Evolutionary conservation across 2,329 filamentous ascomycete species (phyloP).

Genomic region (Madurella mycetomatis): DNA sequence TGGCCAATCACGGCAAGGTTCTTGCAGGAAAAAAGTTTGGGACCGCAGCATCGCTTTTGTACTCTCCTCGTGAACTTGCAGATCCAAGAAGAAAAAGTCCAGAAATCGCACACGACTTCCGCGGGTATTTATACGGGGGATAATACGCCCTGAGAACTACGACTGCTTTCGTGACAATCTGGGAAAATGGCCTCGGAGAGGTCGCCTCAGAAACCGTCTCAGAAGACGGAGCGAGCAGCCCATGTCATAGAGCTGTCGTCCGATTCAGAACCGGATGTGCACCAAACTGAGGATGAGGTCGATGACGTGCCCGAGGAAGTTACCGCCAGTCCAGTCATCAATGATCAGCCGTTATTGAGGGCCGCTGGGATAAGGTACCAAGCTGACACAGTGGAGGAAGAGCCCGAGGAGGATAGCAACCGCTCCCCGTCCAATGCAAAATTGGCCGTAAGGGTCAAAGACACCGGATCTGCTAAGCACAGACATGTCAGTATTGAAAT

Average conservation of each 20-base stretch:
- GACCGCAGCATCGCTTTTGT: not conserved
- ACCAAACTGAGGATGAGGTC: constrained; percentile 4
- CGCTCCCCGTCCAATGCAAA: constrained; percentile 14
- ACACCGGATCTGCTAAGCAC: constrained; percentile 19
- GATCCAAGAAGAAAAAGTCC: no score
- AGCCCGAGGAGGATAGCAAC: constrained; percentile 4
- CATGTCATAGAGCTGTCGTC: constrained; percentile 23
- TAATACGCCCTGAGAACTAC: not conserved
- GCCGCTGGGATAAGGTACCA: constrained; percentile 18
- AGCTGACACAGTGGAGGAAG: constrained; percentile 3
- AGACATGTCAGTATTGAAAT: constrained; percentile 28
- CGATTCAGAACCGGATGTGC: constrained; percentile 18
- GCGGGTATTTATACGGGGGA: not conserved
- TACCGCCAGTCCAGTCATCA: not conserved
- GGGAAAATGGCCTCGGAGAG: constrained; percentile 13
- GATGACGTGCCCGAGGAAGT: not conserved
- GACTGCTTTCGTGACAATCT: not conserved
- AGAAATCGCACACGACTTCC: no score
- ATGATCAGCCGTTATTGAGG: constrained; percentile 17
- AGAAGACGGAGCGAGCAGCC: constrained; percentile 7
- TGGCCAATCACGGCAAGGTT: constrained; percentile 2
- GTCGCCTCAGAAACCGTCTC: constrained; percentile 3
- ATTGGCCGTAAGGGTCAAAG: constrained; percentile 20
- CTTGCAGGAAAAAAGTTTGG: constrained; percentile 8
- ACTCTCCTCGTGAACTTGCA: not conserved